Evolutionary conservation across 306 rosid genomes (phyloP).

Genomic region (Lablab purpureus): DNA sequence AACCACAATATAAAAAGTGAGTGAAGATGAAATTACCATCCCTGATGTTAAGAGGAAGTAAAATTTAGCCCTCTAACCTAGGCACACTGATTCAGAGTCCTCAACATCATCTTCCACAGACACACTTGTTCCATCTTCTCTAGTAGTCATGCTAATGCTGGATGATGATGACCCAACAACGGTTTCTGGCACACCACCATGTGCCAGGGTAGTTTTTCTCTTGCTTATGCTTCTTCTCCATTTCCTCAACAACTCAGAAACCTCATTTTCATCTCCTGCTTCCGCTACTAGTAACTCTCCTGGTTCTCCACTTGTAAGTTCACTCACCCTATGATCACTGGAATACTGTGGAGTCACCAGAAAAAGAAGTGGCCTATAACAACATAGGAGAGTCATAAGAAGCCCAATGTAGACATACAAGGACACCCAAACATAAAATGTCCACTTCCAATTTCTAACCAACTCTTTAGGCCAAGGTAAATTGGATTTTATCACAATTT

Average conservation of each 20-base stretch:
- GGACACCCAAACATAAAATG: conserved; percentile 78
- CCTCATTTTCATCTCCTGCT: conserved; percentile 53
- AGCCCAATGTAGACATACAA: conserved; percentile 57
- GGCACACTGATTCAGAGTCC: conserved; percentile 77
- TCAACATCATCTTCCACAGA: conserved; percentile 62
- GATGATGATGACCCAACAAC: conserved; percentile 66
- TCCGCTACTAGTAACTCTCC: conserved; percentile 37
- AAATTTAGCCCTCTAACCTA: conserved; percentile 35
- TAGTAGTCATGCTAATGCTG: conserved; percentile 48
- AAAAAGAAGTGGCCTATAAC: conserved; percentile 55
- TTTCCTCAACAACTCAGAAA: conserved; percentile 66
- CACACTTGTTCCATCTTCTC: conserved; percentile 58
- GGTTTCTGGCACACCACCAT: conserved; percentile 49
- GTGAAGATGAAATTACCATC: conserved; percentile 13
- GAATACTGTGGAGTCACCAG: conserved; percentile 31
- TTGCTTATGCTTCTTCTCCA: conserved; percentile 66
- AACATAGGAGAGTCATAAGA: conserved; percentile 51
- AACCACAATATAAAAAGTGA: not conserved
- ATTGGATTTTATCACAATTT: conserved; percentile 60
- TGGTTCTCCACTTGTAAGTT: conserved; percentile 27
- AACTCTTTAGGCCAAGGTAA: conserved; percentile 72
- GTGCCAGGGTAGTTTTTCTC: conserved; percentile 58
- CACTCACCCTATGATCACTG: conserved; percentile 36
- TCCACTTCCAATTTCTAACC: conserved; percentile 80
- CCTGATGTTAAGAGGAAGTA: not conserved